Conservation (phyloP, 495 filamentous ascomycete genomes). For the Bryoglossum gracile region DNA sequence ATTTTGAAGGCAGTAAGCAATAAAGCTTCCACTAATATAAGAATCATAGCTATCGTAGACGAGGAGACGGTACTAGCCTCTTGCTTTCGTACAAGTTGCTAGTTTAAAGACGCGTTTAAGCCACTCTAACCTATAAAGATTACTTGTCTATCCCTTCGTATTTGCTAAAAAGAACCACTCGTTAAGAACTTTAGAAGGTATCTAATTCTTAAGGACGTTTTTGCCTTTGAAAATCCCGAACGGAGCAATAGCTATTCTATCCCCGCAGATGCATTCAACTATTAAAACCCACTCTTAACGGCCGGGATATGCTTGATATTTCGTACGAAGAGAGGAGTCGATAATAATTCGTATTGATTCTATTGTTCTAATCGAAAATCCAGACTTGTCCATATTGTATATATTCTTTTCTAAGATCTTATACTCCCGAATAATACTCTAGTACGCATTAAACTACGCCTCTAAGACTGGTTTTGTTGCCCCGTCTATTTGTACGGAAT, state of each 20-base stretch:
- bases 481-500: conserved; percentile 5
- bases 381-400: conserved; percentile 1
- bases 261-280: conserved; percentile 2
- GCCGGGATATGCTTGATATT: conserved; percentile 4
- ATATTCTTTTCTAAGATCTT: neutral
- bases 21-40: too few species aligned
- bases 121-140: conserved; percentile 15
- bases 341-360: conserved; percentile 6
- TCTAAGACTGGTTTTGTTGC: conserved; percentile 1
- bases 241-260: neutral
- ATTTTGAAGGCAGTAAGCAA: too few species aligned
- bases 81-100: conserved; percentile 18
- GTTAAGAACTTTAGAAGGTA: conserved; percentile 1
- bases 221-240: conserved; percentile 7
- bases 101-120: conserved; percentile 12
- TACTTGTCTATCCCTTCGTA: conserved; percentile 14
- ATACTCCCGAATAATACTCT: neutral
- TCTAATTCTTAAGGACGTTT: conserved; percentile 4
- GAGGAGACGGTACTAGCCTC: conserved; percentile 8
- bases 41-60: too few species aligned
- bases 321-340: conserved; percentile 5
- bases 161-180: conserved; percentile 7
- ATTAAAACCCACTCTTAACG: conserved; percentile 5
- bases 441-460: conserved; percentile 2
- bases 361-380: conserved; percentile 10